These are phyloP conservation scores for Artemisia tridentata DNA, from an alignment of 129 eudicot species.

Conservation along the genomic window DNA sequence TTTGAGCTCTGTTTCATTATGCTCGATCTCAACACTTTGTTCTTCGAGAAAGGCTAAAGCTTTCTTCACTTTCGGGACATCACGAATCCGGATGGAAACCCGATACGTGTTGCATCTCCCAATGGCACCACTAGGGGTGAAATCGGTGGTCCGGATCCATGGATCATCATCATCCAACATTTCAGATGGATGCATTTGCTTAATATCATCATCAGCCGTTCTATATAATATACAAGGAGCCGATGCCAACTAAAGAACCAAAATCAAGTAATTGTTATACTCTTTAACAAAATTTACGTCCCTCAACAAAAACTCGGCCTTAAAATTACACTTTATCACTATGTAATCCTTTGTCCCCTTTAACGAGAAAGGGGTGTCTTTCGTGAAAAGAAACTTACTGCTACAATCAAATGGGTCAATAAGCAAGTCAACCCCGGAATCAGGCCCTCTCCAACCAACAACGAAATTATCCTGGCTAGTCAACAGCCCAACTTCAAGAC, in stretches of 20 bases:
- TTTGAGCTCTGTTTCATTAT: slow-evolving; percentile 6
- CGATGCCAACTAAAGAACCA: slow-evolving; percentile 50
- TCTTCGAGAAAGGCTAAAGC: slow-evolving; percentile 44
- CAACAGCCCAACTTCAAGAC: slow-evolving; percentile 47
- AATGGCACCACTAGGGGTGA: slow-evolving; percentile 61
- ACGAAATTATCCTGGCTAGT: slow-evolving; percentile 39
- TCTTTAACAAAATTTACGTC: slow-evolving; percentile 35
- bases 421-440: slow-evolving; percentile 48
- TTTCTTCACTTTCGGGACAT: slow-evolving; percentile 30
- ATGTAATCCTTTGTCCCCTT: slow-evolving; percentile 37
- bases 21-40: slow-evolving; percentile 28
- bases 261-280: not conserved
- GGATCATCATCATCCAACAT: slow-evolving; percentile 82
- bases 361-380: slow-evolving; percentile 49
- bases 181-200: slow-evolving; percentile 47
- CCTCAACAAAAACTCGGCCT: slow-evolving; percentile 50
- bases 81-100: slow-evolving; percentile 42
- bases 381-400: slow-evolving; percentile 43
- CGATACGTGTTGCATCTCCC: slow-evolving; percentile 68
- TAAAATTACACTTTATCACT: slow-evolving; percentile 52
- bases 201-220: slow-evolving; percentile 73
- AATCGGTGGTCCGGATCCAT: slow-evolving; percentile 73
- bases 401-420: slow-evolving; percentile 64
- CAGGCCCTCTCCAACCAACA: slow-evolving; percentile 59
- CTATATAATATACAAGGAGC: slow-evolving; percentile 55